Percentiles rank a stretch among this genome's conserved stretches.
phyloP scores from a whole-genome alignment of 345 rosid genomes.

The Eutrema heterophyllum region DNA sequence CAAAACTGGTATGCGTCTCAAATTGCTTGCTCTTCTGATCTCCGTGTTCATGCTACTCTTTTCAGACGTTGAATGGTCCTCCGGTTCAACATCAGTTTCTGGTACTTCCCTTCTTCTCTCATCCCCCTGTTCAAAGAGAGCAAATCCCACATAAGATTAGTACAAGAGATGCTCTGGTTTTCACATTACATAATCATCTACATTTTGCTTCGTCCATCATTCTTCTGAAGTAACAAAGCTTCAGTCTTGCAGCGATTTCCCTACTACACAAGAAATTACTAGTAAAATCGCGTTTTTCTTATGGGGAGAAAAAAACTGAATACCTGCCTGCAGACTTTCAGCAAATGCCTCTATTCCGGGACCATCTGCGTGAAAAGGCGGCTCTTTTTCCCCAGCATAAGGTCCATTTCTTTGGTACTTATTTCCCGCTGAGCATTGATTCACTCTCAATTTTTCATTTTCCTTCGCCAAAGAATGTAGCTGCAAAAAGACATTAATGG shows the following conservation, averaged over 20 bases:
- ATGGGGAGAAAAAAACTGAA: neutral
- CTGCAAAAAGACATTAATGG: slow-evolving; percentile 41
- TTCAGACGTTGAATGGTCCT: neutral
- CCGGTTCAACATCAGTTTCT: neutral
- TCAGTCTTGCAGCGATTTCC: neutral
- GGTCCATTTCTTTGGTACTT: slow-evolving; percentile 10
- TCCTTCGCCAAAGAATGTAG: slow-evolving; percentile 46
- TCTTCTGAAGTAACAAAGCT: neutral
- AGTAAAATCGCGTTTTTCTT: neutral
- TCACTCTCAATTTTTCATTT: slow-evolving; percentile 45
- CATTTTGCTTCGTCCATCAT: neutral
- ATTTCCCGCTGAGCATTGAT: slow-evolving; percentile 31
- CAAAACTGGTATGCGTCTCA: slow-evolving; percentile 15
- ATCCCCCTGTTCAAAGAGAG: slow-evolving; percentile 20
- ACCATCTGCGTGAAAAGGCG: slow-evolving; percentile 22
- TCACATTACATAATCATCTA: neutral
- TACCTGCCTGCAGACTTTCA: slow-evolving; percentile 57
- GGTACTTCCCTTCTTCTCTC: slow-evolving; percentile 14
- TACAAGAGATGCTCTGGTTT: neutral
- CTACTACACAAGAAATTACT: neutral
- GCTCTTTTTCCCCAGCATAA: slow-evolving; percentile 30
- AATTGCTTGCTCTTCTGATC: neutral
- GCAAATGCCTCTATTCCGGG: slow-evolving; percentile 32
- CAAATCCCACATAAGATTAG: slow-evolving; percentile 15
- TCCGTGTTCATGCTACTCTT: neutral